Base-by-base conservation (phyloP, 192 early-diverging fungal species). In the Coemansia furcata region DNA sequence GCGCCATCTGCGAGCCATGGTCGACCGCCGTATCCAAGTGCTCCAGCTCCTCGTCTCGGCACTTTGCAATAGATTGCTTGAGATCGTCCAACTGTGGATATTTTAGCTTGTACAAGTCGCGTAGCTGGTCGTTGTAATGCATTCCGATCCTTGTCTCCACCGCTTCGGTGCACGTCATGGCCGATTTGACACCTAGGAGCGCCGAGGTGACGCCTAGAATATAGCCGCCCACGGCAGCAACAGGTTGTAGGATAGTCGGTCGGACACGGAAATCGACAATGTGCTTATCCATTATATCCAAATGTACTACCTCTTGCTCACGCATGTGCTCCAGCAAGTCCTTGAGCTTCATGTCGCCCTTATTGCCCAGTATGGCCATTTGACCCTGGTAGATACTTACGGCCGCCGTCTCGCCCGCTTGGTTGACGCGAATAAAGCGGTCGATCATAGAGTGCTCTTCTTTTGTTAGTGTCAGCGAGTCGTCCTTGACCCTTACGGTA, bases 141-240 rank as follows among this genome's bases (percentile, higher is more conserved):
- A 89, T 76, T 29, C 97, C 95, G 77, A 99, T 99, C 11, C 93
- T 90, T 9, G 94, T 95, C 83, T 99, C 97, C 14, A 97, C 97
- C 3, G 95, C 97, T 68, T 99, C 97, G 0, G 97, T 99, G 76
- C 94, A 97, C n/a, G 95, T 95, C 95, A 99, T 99, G 32, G 95
- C 94, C 23, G 95, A 94, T 65, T 95, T 91, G 65, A 92, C 91
- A n/a, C 95, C 96, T 69, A 99, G 74, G 54, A 94, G 60, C 3
- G 94, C 97, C 2, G 95, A 95, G 1, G 86, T 90, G 6, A 86
- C 90, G 17, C 97, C 97, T 11, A 99, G 71, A 2, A 89, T 83
- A 65, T 88, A 96, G 7, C 97, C 97, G 14, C 92, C 90, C 8
- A 85, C 78, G 42, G 94, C 93, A 89, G 95, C 96, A 17, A 97